Evolutionary conservation across 176 grass and related monocot species (phyloP).

Genomic region (Oryza glumipatula): DNA sequence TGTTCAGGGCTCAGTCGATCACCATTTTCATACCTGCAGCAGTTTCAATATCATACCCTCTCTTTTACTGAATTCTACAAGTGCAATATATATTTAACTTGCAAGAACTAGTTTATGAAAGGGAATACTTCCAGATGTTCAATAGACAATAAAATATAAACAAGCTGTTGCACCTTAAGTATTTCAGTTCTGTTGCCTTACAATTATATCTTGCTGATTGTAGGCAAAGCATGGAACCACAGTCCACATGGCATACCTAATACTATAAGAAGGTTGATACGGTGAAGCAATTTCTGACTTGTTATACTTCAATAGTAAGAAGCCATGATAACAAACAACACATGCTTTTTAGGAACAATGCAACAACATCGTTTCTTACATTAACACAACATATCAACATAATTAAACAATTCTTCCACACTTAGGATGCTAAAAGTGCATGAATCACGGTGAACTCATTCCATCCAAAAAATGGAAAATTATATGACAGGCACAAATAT

Average conservation of each 20-base stretch:
- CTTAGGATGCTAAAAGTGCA: background rate
- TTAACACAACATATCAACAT: background rate
- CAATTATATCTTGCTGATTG: background rate
- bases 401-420: background rate
- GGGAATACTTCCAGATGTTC: background rate
- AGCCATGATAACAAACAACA: slow-evolving; percentile 1
- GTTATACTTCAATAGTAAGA: slow-evolving; percentile 17
- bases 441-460: background rate
- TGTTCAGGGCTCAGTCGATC: slow-evolving; percentile 76
- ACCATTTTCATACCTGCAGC: slow-evolving; percentile 79
- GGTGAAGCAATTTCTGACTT: slow-evolving; percentile 3
- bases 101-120: background rate
- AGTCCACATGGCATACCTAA: background rate
- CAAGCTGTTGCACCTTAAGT: background rate
- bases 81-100: background rate
- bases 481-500: background rate
- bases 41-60: background rate
- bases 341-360: background rate
- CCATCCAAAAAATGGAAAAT: background rate
- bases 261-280: slow-evolving; percentile 14
- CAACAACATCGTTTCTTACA: background rate
- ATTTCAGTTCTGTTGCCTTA: background rate
- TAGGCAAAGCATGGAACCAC: background rate
- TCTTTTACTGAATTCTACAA: slow-evolving; percentile 20
- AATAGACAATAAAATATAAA: background rate